phyloP scores from a whole-genome alignment of 495 filamentous ascomycete genomes.

The Penicillium herquei region DNA sequence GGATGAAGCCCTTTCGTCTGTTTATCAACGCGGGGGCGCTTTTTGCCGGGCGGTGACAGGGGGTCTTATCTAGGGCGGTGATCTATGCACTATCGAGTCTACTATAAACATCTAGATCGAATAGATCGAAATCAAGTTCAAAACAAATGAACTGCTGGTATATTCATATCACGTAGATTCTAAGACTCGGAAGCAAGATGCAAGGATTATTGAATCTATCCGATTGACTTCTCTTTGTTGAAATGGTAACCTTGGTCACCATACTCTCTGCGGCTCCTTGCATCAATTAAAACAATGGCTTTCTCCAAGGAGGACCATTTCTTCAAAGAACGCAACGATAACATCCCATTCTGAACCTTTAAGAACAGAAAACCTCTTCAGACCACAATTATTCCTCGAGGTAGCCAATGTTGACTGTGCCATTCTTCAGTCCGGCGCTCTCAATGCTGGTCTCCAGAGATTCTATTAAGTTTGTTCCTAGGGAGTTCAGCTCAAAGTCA shows the following conservation, averaged over 20 bases:
- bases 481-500: slow-evolving; percentile 79
- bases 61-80: slow-evolving; percentile 17
- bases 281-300: not conserved
- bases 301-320: not conserved
- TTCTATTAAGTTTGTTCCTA: slow-evolving; percentile 80
- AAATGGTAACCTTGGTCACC: not conserved
- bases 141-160: not conserved
- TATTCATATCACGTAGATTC: not conserved
- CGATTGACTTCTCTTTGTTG: not conserved
- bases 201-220: not conserved
- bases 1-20: slow-evolving; percentile 32
- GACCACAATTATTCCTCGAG: slow-evolving; percentile 54
- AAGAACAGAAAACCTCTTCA: not conserved
- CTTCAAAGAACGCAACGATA: no score
- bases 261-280: not conserved
- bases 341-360: not conserved
- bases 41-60: slow-evolving; percentile 36
- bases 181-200: not conserved
- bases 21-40: slow-evolving; percentile 34
- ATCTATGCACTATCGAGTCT: not conserved
- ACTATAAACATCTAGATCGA: no score
- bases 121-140: not conserved
- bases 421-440: slow-evolving; percentile 84
- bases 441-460: slow-evolving; percentile 67
- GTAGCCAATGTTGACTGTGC: slow-evolving; percentile 90